Conservation (phyloP, 345 rosid genomes). For the Aquilaria malaccensis region DNA sequence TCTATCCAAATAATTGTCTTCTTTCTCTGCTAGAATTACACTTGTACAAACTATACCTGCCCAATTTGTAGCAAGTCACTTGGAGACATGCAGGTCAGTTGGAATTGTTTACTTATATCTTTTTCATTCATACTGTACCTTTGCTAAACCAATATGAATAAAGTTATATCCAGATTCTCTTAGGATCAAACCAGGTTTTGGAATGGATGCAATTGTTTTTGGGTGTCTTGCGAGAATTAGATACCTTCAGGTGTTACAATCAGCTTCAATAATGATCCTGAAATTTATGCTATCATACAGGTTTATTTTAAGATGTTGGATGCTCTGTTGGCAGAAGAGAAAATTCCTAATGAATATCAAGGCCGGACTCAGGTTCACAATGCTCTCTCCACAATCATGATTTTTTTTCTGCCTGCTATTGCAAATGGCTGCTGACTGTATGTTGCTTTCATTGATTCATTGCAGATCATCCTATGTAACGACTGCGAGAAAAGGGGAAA, state of each 20-base stretch:
- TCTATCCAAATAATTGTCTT: constrained; percentile 3
- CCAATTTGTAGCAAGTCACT: constrained; percentile 92
- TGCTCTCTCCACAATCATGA: background rate
- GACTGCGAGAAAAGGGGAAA: constrained; percentile 63
- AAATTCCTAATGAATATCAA: constrained; percentile 56
- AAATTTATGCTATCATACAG: constrained; percentile 25
- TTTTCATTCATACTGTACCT: background rate
- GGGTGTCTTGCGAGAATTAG: too few species aligned
- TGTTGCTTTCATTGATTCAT: constrained; percentile 3
- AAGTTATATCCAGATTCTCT: too few species aligned
- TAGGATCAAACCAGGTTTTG: too few species aligned
- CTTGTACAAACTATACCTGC: constrained; percentile 65
- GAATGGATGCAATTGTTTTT: too few species aligned
- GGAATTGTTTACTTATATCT: constrained; percentile 4
- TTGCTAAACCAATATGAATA: too few species aligned
- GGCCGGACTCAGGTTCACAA: constrained; percentile 60
- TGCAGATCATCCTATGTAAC: constrained; percentile 56
- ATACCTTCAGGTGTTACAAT: too few species aligned
- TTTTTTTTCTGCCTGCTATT: background rate
- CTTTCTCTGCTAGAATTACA: constrained; percentile 51
- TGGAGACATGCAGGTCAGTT: constrained; percentile 88
- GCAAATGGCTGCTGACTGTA: background rate
- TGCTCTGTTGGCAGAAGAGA: constrained; percentile 62
- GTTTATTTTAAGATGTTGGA: constrained; percentile 82
- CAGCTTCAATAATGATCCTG: background rate